Base-by-base conservation (phyloP, 352 stramenopile genomes). In the Globisporangium acanthophoron region DNA sequence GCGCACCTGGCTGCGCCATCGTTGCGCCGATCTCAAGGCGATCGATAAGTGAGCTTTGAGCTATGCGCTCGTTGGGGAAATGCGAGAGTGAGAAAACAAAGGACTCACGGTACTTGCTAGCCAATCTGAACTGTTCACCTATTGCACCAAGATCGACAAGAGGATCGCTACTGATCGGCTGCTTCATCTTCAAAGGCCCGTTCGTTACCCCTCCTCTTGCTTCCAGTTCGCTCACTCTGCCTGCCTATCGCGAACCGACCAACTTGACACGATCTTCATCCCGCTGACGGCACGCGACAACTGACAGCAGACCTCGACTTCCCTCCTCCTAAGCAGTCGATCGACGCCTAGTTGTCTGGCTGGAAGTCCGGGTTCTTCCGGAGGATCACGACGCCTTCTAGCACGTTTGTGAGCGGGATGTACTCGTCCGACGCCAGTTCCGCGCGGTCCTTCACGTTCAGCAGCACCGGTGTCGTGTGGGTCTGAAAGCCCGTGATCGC, bases 401-500 rank as follows among this genome's bases (percentile, higher is more conserved):
- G 82, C 61, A 99, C 92, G 66, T 90, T 97, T 58, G 93, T 95
- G 41, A 98, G 85, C 39, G 92, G 87, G 39, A 98, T 70, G 65
- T 98, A 98, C 70, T 99, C 97, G 59, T 98, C 95, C 20, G 96
- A 98, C 50, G 96, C 97, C 16, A 99, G 80, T 76, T 99, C 97
- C 40, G 97, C 97, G 57, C 97, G 92, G 71, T 99, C 97, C 70
- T 97, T 97, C 35, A 97, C 85, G 60, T 96, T 97, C 41, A 99
- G 81, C 65, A 99, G 78, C 52, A 99, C 97, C 45, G 97, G 97
- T 39, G 97, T 99, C 56, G 94, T 99, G 77, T 99, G 97, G 46
- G 97, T 99, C 71, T 99, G 97, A 77, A 99, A 99, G 54, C 97
- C 97, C 52, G 97, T 99, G 62, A 99, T 99, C 50, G 96, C 98